Percentiles rank a stretch among this genome's conserved stretches.
Evolutionary conservation across 2,329 filamentous ascomycete species (phyloP).

Genomic region (Dactylellina cionopaga): DNA sequence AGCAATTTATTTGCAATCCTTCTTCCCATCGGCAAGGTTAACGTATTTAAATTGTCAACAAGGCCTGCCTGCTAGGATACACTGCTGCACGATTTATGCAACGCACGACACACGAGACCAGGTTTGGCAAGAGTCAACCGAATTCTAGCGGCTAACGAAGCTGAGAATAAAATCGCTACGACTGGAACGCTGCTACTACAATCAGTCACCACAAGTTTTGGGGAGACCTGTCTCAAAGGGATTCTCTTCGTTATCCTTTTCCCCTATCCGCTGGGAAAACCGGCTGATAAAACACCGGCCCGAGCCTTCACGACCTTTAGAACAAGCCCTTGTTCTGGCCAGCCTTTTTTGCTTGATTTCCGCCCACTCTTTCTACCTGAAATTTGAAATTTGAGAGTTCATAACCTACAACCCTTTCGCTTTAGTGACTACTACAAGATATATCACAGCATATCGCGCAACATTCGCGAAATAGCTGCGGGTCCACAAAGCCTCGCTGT

Average conservation of each 20-base stretch:
- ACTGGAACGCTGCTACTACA: background rate
- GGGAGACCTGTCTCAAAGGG: conserved; percentile 36
- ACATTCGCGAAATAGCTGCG: conserved; percentile 52
- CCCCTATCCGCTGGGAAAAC: conserved; percentile 17
- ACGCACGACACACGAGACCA: conserved; percentile 51
- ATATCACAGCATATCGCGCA: conserved; percentile 49
- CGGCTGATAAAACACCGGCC: conserved; percentile 45
- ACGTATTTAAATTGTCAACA: conserved; percentile 16
- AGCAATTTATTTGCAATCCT: conserved; percentile 39
- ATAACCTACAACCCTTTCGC: too few relatives aligned
- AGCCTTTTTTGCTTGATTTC: conserved; percentile 15
- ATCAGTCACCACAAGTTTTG: background rate
- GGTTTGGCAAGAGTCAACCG: conserved; percentile 29
- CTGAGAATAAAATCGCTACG: conserved; percentile 38
- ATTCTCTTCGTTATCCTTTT: conserved; percentile 17
- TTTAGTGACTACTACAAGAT: too few relatives aligned
- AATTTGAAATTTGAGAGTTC: conserved; percentile 5
- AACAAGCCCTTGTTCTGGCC: conserved; percentile 24
- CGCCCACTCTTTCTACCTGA: conserved; percentile 2
- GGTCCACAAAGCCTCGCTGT: conserved; percentile 49
- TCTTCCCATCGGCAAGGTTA: conserved; percentile 43
- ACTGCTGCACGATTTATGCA: conserved; percentile 49
- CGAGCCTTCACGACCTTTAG: conserved; percentile 38
- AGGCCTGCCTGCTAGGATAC: conserved; percentile 48
- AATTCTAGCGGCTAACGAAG: conserved; percentile 52